Evolutionary conservation across 2,329 filamentous ascomycete species (phyloP).

Genomic region (Cladophialophora bantiana): DNA sequence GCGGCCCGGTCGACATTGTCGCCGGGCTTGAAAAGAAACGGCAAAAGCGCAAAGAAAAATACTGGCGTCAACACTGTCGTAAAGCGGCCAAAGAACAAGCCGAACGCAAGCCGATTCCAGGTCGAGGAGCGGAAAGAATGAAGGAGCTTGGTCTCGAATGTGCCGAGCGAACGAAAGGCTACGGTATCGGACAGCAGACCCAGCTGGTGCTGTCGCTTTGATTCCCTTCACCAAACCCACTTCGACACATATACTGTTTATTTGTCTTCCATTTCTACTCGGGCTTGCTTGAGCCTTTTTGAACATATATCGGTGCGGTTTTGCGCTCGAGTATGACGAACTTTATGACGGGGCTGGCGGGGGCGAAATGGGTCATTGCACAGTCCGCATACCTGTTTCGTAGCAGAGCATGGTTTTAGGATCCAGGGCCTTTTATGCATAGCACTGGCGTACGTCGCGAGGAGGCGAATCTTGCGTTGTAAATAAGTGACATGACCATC

Average conservation of each 20-base stretch:
- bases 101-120: slow-evolving; percentile 74
- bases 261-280: slow-evolving; percentile 30
- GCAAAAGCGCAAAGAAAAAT: slow-evolving; percentile 90
- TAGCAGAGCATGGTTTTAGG: slow-evolving; percentile 9
- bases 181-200: slow-evolving; percentile 58
- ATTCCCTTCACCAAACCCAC: slow-evolving; percentile 23
- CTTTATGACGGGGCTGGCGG: slow-evolving; percentile 25
- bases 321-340: slow-evolving; percentile 28
- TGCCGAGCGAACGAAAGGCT: slow-evolving; percentile 79
- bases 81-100: slow-evolving; percentile 73
- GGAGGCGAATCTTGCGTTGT: slow-evolving; percentile 24
- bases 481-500: slow-evolving; percentile 35
- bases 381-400: slow-evolving; percentile 10
- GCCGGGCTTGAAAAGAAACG: slow-evolving; percentile 95
- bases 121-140: slow-evolving; percentile 93
- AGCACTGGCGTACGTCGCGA: slow-evolving; percentile 22
- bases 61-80: slow-evolving; percentile 86
- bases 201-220: slow-evolving; percentile 77
- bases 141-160: slow-evolving; percentile 86
- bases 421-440: slow-evolving; percentile 25
- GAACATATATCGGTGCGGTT: slow-evolving; percentile 19
- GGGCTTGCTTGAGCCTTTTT: slow-evolving; percentile 15
- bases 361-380: slow-evolving; percentile 18
- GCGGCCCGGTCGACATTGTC: slow-evolving; percentile 96
- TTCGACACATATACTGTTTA: slow-evolving; percentile 27